Base-by-base conservation (phyloP, 2,329 filamentous ascomycete species). In the Scedosporium boydii region DNA sequence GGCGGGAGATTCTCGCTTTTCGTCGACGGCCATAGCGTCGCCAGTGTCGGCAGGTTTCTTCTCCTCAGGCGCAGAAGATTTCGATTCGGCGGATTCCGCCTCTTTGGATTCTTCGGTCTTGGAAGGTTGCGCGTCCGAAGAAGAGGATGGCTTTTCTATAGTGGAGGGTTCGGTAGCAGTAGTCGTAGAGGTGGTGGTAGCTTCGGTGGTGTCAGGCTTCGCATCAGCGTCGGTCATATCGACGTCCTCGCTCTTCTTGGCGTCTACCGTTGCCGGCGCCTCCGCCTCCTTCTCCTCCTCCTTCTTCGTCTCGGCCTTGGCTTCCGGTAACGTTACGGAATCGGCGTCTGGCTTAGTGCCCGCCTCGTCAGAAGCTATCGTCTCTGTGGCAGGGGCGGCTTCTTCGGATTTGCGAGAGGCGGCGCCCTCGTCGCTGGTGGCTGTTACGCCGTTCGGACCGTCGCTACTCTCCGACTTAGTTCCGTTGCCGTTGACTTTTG, bases 401-500 rank as follows among this genome's bases (percentile, higher is more conserved):
- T 61, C 60, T 26, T 59, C 61, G 18, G 63, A 55, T 42, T 56
- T 59, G 55, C 21, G 44, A 27, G 63, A 62, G 41, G 41, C 23
- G 44, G 41, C 12, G 38, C 34, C 34, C 34, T 63, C 42, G 23
- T 48, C 23, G 16, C 10, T 61, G 34, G 51, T 58, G 18, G 61
- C 42, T 60, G 62, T 59, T 16, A 68, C 67, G 23, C 70, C 70
- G 59, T 72, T 72, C 59, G 64, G 66, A n/a, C 62, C 63, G 3
- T 57, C 58, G 38, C 59, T 63, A 14, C 67, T 63, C n/a, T 70
- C 68, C 7, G 58, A 48, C 62, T 68, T 61, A n/a, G 18, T 69
- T 51, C 62, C 59, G 51, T 68, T 64, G 23, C 69, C 71, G 34
- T 72, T 73, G 4, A 69, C 63, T 6, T 64, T 61, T 6, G 70